Conservation (phyloP, 2,329 filamentous ascomycete genomes). For the Alternaria atra region DNA sequence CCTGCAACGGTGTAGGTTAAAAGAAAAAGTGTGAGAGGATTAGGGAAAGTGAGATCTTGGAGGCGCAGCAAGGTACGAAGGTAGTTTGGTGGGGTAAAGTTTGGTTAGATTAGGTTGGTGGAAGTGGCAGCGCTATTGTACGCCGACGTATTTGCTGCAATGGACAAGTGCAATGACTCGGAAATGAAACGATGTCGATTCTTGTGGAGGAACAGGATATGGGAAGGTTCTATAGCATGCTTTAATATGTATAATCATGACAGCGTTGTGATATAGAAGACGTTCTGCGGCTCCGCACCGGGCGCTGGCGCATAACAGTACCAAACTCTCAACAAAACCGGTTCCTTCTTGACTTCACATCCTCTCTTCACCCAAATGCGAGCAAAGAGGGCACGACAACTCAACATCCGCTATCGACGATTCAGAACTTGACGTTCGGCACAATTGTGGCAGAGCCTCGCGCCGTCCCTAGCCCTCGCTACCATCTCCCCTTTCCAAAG, state of each 20-base stretch:
- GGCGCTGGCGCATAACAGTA: not conserved
- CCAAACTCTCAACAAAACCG: conserved; percentile 1
- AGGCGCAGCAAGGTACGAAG: not conserved
- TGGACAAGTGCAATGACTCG: not conserved
- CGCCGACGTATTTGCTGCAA: not conserved
- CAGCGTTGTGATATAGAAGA: not conserved
- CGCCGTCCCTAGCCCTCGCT: not conserved
- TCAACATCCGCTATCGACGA: not conserved
- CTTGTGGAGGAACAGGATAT: not conserved
- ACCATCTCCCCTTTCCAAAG: conserved; percentile 4
- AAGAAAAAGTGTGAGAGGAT: not conserved
- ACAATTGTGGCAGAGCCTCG: not conserved
- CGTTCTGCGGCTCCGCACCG: conserved; percentile 4
- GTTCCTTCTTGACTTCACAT: not conserved
- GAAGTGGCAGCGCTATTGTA: not conserved
- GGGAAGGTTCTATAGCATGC: not conserved
- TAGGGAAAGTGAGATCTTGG: not conserved
- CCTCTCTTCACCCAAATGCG: not conserved
- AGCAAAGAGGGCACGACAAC: not conserved
- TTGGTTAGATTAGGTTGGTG: not conserved
- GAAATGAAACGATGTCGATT: not conserved
- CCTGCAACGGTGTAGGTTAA: conserved; percentile 3
- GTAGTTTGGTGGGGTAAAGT: not conserved
- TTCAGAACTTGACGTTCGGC: not conserved
- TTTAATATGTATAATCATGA: not conserved